A percentile compares a stretch with the other conserved stretches of the same genome.
Conservation (phyloP, 345 rosid genomes). For the Lumnitzera racemosa region DNA sequence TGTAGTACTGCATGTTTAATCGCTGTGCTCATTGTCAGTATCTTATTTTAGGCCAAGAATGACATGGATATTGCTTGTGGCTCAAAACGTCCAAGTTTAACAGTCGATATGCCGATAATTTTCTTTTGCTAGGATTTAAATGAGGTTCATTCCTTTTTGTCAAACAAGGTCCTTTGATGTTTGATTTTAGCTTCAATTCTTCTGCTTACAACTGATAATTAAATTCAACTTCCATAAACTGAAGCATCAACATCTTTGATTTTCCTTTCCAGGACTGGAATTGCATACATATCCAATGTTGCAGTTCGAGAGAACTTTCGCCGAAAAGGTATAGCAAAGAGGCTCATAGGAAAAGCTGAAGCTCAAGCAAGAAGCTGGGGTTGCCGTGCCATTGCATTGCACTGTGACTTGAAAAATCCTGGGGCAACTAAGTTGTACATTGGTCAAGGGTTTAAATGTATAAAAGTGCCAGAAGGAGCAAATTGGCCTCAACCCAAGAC, state of each 20-base stretch:
- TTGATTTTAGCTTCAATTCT: no score
- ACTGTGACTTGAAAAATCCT: constrained; percentile 64
- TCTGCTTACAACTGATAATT: not conserved
- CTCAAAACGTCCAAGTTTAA: no score
- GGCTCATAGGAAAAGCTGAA: constrained; percentile 75
- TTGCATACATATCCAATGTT: constrained; percentile 87
- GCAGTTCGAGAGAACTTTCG: constrained; percentile 76
- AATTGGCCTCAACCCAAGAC: constrained; percentile 77
- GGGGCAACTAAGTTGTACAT: constrained; percentile 70
- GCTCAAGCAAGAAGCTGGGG: constrained; percentile 83
- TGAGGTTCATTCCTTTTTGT: not conserved
- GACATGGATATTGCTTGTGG: no score
- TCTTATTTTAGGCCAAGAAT: no score
- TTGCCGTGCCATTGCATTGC: constrained; percentile 75
- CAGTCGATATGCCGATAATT: not conserved
- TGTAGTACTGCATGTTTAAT: no score
- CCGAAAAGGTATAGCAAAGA: constrained; percentile 78
- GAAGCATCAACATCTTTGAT: not conserved
- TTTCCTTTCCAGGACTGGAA: constrained; percentile 55
- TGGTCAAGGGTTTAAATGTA: constrained; percentile 62
- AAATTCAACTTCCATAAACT: not conserved
- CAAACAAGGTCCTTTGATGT: no score
- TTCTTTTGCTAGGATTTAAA: not conserved
- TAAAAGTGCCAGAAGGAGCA: constrained; percentile 76
- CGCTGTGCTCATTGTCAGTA: no score